These are phyloP conservation scores for Phytophthora pinifolia DNA, from an alignment of 352 stramenopile species.

Conservation along the genomic window DNA sequence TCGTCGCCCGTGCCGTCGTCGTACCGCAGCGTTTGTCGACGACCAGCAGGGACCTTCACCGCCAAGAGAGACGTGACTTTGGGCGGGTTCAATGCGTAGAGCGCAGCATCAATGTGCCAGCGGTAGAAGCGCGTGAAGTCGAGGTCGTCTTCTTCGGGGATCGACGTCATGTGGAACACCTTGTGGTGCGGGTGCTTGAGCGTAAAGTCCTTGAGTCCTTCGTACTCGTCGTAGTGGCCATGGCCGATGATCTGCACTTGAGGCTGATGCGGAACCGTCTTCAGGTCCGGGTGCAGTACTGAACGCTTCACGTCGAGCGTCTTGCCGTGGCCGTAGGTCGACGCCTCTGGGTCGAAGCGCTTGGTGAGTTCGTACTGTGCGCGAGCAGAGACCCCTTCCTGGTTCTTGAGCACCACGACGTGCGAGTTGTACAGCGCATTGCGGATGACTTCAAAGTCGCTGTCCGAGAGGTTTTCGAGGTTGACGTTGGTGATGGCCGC, in stretches of 20 bases:
- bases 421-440: slow-evolving; percentile 30
- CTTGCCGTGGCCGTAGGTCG: slow-evolving; percentile 34
- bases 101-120: slow-evolving; percentile 34
- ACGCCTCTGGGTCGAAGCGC: slow-evolving; percentile 28
- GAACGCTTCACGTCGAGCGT: slow-evolving; percentile 32
- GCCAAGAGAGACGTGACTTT: slow-evolving; percentile 32
- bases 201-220: slow-evolving; percentile 33
- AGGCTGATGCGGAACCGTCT: slow-evolving; percentile 33
- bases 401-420: slow-evolving; percentile 35
- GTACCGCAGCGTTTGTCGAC: slow-evolving; percentile 31
- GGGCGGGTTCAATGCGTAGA: slow-evolving; percentile 29
- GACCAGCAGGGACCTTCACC: slow-evolving; percentile 24
- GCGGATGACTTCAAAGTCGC: slow-evolving; percentile 27
- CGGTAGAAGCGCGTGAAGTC: slow-evolving; percentile 37
- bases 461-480: slow-evolving; percentile 25
- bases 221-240: slow-evolving; percentile 36
- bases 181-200: slow-evolving; percentile 37
- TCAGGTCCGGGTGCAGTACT: slow-evolving; percentile 31
- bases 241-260: slow-evolving; percentile 37
- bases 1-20: slow-evolving; percentile 32
- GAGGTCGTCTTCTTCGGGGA: slow-evolving; percentile 29
- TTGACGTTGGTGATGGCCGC: slow-evolving; percentile 26
- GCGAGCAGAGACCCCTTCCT: slow-evolving; percentile 20
- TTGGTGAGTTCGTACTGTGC: slow-evolving; percentile 33
- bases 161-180: slow-evolving; percentile 29